Base-by-base conservation (phyloP, 1,284 basidiomycete species). In the Ceratobasidium sp. region DNA sequence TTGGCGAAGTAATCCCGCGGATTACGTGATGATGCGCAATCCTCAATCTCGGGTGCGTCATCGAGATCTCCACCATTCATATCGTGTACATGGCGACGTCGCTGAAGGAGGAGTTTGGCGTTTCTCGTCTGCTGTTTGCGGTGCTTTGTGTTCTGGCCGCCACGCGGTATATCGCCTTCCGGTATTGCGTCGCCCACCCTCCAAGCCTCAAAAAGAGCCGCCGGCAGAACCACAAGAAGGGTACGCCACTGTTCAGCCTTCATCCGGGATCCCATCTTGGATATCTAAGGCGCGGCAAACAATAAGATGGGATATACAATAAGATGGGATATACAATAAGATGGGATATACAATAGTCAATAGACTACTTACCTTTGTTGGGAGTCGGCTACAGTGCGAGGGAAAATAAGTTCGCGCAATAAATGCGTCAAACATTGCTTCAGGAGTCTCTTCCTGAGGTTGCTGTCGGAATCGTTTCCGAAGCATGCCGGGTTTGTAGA, bases 171-270 rank as follows among this genome's bases (percentile, higher is more conserved):
- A n/a, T 51, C 20, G 3, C 9, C 46, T 9, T 68, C 46, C 3
- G 49, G 66, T 5, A 68, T 68, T 0, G 46, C 23, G 33, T 68
- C 66, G 2, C 46, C 66, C 20, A 51, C 4, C 42, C 66, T 13
- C 66, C 66, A 68, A 0, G 66, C 66, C 49, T 68, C 66, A 53
- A 68, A 68, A 1, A 68, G 12, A 1, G 46, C 66, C 4, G 26
- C n/a, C 28, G 20, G 10, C n/a, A 68, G 66, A 26, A 68, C 28
- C 2, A 33, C 28, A 3, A 18, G 46, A 23, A 61, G 42, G 3
- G 0, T 20, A 12, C 70, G 58, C 55, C 55, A 61, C 23, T 61
- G 70, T 9, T 72, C 70, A 0, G 70, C 70, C 23, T 72, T 72
- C 6, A 58, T 23, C 12, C 56, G 56, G 28, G 33, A 13, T 5